Percentiles rank a stretch among this genome's conserved stretches.
phyloP scores from a whole-genome alignment of 2,329 filamentous ascomycete genomes.

The Xylariales sp. region DNA sequence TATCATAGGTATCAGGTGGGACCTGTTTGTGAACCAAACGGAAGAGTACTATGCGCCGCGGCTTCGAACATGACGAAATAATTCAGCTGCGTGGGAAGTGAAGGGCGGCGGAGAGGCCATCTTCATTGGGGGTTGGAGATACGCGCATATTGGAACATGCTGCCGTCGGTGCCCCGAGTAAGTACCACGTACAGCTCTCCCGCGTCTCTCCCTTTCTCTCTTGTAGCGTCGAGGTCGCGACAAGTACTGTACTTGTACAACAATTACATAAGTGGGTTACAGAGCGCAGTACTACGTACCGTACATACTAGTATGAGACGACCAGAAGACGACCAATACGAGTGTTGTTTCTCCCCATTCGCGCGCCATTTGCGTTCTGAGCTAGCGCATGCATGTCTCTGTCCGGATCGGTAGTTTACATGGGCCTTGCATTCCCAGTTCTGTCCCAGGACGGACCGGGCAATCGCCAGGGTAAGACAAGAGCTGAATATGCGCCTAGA shows the following conservation, averaged over 20 bases:
- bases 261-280: constrained; percentile 3
- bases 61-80: background rate
- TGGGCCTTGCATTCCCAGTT: background rate
- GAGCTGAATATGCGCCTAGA: constrained; percentile 35
- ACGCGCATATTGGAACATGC: constrained; percentile 1
- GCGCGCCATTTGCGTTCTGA: background rate
- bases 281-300: no score
- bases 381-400: constrained; percentile 3
- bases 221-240: constrained; percentile 19
- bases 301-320: background rate
- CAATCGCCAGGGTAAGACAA: constrained; percentile 4
- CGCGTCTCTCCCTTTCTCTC: background rate
- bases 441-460: constrained; percentile 1
- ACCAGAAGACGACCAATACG: constrained; percentile 23
- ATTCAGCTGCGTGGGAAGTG: background rate
- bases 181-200: no score
- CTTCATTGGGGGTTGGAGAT: constrained; percentile 13
- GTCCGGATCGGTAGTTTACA: constrained; percentile 14
- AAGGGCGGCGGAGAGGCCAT: background rate
- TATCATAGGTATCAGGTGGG: background rate
- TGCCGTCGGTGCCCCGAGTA: background rate
- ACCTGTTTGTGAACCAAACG: constrained; percentile 2
- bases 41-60: background rate
- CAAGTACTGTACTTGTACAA: constrained; percentile 29
- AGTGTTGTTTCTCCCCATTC: background rate